Evolutionary conservation across 2,329 filamentous ascomycete genomes (phyloP).

Genomic region (Epichloe sp.): DNA sequence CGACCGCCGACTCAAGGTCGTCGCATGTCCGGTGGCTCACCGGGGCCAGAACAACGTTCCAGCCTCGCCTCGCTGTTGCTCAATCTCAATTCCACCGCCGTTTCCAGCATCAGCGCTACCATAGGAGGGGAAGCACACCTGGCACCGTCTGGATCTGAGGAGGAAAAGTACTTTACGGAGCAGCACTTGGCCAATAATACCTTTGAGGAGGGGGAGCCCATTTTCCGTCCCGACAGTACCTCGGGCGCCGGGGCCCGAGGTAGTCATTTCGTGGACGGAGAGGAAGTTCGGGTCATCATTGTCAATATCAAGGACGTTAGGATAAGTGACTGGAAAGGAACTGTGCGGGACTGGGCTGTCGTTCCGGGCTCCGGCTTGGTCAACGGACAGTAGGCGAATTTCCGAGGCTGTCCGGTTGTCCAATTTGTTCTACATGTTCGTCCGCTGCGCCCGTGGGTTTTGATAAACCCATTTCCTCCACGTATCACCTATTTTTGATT

Average conservation of each 20-base stretch:
- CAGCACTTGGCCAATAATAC: constrained; percentile 87
- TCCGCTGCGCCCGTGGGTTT: too few relatives aligned
- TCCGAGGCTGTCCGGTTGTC: background rate
- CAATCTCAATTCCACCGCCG: constrained; percentile 78
- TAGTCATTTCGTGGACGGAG: constrained; percentile 61
- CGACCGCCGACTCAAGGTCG: constrained; percentile 63
- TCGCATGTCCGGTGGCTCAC: constrained; percentile 47
- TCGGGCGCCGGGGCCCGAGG: constrained; percentile 38
- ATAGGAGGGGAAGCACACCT: constrained; percentile 79
- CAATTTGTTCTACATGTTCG: background rate
- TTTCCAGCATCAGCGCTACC: constrained; percentile 82
- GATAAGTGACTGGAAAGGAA: constrained; percentile 93
- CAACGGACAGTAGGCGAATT: constrained; percentile 23
- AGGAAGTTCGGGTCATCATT: constrained; percentile 76
- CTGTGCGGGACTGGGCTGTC: constrained; percentile 64
- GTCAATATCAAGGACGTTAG: constrained; percentile 75
- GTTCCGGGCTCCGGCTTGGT: constrained; percentile 21
- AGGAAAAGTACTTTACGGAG: constrained; percentile 73
- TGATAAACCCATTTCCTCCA: too few relatives aligned
- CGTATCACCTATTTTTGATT: too few relatives aligned
- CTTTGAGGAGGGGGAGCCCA: constrained; percentile 44
- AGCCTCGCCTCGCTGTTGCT: constrained; percentile 72
- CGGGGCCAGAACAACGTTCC: constrained; percentile 51
- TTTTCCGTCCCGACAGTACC: constrained; percentile 21
- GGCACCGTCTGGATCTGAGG: constrained; percentile 57